A percentile compares a stretch with the other conserved stretches of the same genome.
Evolutionary conservation across 495 filamentous ascomycete species (phyloP).

Genomic region (Cryomyces antarcticus): DNA sequence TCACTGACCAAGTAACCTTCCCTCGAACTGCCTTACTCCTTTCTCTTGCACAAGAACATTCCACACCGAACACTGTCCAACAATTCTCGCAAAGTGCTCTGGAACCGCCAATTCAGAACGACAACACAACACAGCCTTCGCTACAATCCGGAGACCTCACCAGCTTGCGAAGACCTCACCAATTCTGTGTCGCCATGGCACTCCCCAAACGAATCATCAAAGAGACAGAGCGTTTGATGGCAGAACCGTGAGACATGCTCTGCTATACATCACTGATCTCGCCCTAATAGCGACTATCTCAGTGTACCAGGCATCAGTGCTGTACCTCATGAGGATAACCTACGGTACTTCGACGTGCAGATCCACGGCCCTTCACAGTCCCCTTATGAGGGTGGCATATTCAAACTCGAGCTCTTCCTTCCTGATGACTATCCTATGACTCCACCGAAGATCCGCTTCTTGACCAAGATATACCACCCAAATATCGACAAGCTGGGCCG

Average conservation of each 20-base stretch:
- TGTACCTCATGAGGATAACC: constrained; percentile 93
- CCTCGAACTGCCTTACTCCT: too few relatives aligned
- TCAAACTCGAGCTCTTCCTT: constrained; percentile 96
- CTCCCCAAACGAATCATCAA: constrained; percentile 95
- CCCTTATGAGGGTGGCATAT: constrained; percentile 92
- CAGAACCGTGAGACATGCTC: constrained; percentile 56
- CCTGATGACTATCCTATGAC: constrained; percentile 99
- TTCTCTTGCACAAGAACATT: too few relatives aligned
- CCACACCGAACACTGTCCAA: too few relatives aligned
- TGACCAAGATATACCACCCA: constrained; percentile 98
- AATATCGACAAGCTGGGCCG: constrained; percentile 96
- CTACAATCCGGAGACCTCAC: too few relatives aligned
- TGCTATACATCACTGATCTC: not conserved
- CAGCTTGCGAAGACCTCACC: not conserved
- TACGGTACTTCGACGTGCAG: constrained; percentile 92
- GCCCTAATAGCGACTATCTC: not conserved
- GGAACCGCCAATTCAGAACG: too few relatives aligned
- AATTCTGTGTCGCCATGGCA: constrained; percentile 9
- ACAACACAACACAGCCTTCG: too few relatives aligned
- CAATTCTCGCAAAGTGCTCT: too few relatives aligned
- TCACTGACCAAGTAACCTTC: too few relatives aligned
- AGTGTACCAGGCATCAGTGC: constrained; percentile 95
- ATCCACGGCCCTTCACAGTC: constrained; percentile 90
- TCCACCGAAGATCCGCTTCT: constrained; percentile 90
- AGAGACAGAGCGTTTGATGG: constrained; percentile 93